A percentile compares a stretch with the other conserved stretches of the same genome.
These are phyloP conservation scores for Telopea speciosissima DNA, from an alignment of 177 flowering plant species.

Conservation along the genomic window DNA sequence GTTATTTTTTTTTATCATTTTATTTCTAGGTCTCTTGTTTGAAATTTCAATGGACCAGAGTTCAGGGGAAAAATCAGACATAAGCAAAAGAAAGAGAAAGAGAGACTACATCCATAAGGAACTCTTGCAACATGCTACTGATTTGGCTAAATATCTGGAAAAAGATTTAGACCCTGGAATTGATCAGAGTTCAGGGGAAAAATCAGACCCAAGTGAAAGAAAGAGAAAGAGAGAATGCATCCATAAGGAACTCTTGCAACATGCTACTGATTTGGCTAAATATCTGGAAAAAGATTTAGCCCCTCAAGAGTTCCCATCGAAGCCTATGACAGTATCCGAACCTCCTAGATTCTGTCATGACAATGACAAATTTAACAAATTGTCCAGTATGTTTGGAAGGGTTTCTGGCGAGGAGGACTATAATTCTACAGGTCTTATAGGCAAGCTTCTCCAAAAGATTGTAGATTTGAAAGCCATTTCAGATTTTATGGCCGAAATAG, in stretches of 20 bases:
- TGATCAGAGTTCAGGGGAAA: constrained; percentile 34
- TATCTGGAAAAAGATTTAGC: constrained; percentile 51
- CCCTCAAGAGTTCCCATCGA: constrained; percentile 25
- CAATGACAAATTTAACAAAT: constrained; percentile 45
- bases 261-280: constrained; percentile 57
- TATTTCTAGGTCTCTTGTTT: not conserved
- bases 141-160: too few relatives aligned
- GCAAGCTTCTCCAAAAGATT: constrained; percentile 60
- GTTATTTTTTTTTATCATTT: not conserved
- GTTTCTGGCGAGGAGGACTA: constrained; percentile 91
- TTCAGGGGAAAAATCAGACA: constrained; percentile 58
- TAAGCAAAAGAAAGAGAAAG: constrained; percentile 65
- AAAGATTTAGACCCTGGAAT: too few relatives aligned
- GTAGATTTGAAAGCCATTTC: constrained; percentile 49
- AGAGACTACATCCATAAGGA: constrained; percentile 48
- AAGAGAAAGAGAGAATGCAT: constrained; percentile 49
- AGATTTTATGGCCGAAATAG: constrained; percentile 31
- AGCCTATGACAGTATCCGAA: constrained; percentile 24
- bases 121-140: constrained; percentile 71
- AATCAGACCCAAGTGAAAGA: constrained; percentile 60
- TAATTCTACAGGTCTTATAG: constrained; percentile 35
- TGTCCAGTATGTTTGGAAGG: constrained; percentile 69
- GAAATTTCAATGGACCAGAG: constrained; percentile 25
- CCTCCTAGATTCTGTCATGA: constrained; percentile 23
- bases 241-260: constrained; percentile 65